Evolutionary conservation across 1,284 basidiomycete genomes (phyloP), one percentile per base, ranked within the genome.

Genomic region (Ganoderma sinense): DNA sequence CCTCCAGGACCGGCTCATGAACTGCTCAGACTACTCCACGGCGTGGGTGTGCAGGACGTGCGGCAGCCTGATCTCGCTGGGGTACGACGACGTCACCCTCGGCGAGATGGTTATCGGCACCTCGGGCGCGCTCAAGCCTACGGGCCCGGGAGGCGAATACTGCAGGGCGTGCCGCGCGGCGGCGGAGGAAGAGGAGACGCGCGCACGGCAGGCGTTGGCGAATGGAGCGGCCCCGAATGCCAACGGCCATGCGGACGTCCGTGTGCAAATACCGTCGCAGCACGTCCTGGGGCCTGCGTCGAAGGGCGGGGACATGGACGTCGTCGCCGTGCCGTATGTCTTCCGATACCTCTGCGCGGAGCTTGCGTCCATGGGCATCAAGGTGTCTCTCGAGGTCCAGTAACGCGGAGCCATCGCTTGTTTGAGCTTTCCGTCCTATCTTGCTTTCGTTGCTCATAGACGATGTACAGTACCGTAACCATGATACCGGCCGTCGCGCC

Each of bases 21-120:
- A 99, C 83, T 99, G 98, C 81, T 99, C 97, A 53, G 98, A 99
- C 83, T 99, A 99, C 82, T 98, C 97, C 43, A 99, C 97, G 0
- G 94, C 97, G 3, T 99, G 97, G 96, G 96, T 99, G 16, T 99
- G 98, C 83, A 89, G 98, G 66, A 94, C 92, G 4, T 99, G 98
- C 78, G 98, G 98, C 16, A 96, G 94, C 75, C 87, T 99, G 70
- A 96, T 99, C 75, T 97, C 97, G 29, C 87, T 99, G 61, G 98
- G 97, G 29, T 98, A 97, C 82, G 96, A 98, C 74, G 92, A 95
- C 77, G 84, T 92, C 77, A 90, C 88, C 71, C 83, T 94, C 10
- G 90, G 93, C 53, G 91, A 93, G 79, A 84, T 86, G 66, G 85
- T 86, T 43, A 80, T 87, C 66, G 87, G 87, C 6, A 80, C 85